A percentile compares a stretch with the other conserved stretches of the same genome.
These are phyloP conservation scores for Tilletia indica DNA, from an alignment of 1,284 basidiomycete species.

Conservation along the genomic window DNA sequence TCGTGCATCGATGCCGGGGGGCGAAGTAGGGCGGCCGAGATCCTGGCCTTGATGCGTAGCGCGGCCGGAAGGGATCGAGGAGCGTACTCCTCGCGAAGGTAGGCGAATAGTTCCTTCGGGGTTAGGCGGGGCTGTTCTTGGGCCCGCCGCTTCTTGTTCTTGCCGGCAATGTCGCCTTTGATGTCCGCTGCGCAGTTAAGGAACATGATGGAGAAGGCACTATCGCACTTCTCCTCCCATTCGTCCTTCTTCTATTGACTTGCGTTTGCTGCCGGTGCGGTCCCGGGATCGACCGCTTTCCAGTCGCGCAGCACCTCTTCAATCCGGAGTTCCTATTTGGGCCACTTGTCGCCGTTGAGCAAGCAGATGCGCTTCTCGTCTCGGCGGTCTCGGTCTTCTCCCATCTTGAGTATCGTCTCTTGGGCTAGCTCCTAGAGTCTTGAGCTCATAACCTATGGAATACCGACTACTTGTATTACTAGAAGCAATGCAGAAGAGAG, in stretches of 20 bases:
- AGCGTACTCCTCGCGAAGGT: background rate
- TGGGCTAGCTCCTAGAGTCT: conserved; percentile 6
- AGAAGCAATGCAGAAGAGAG: background rate
- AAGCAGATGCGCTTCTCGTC: conserved; percentile 12
- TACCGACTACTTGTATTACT: background rate
- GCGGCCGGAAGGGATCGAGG: background rate
- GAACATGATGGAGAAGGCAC: background rate
- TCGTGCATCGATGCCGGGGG: background rate
- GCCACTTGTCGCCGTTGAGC: conserved; percentile 3
- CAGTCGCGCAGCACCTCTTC: conserved; percentile 3
- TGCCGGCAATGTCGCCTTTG: background rate
- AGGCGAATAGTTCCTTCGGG: background rate
- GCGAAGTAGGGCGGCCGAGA: background rate
- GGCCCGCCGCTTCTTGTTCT: conserved; percentile 5
- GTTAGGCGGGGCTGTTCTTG: background rate
- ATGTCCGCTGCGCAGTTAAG: background rate
- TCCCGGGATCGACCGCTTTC: conserved; percentile 10
- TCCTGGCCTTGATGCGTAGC: background rate
- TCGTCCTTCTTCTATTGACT: background rate
- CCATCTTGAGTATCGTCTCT: background rate
- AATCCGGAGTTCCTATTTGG: conserved; percentile 7
- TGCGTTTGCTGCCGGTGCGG: conserved; percentile 6
- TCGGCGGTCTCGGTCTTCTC: background rate
- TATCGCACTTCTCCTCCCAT: background rate
- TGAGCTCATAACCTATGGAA: conserved; percentile 13